Percentiles rank a stretch among this genome's conserved stretches.
Evolutionary conservation across 345 rosid genomes (phyloP).

Genomic region (Kandelia obovata): DNA sequence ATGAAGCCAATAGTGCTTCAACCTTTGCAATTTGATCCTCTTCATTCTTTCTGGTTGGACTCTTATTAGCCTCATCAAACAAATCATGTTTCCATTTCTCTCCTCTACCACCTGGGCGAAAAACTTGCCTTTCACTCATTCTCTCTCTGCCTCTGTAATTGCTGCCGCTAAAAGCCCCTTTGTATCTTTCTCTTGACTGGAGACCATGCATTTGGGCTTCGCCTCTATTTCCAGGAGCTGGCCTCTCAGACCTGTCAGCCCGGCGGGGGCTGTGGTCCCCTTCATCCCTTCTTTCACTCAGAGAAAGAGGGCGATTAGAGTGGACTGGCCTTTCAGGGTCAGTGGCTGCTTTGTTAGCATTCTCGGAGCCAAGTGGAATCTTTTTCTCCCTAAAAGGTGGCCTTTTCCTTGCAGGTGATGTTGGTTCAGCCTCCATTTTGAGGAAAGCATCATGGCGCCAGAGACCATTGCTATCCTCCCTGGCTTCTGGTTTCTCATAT

Average conservation of each 20-base stretch:
- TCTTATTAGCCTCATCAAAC: constrained; percentile 70
- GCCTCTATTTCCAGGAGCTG: constrained; percentile 40
- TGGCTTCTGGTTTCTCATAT: constrained; percentile 44
- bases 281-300: constrained; percentile 49
- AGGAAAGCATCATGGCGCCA: constrained; percentile 72
- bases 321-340: constrained; percentile 36
- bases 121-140: constrained; percentile 46
- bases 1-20: constrained; percentile 78
- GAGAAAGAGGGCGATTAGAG: constrained; percentile 16
- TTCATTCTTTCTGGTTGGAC: constrained; percentile 64
- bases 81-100: constrained; percentile 97
- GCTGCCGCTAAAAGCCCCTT: constrained; percentile 31
- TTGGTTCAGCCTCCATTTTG: constrained; percentile 49
- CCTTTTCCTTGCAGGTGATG: constrained; percentile 52
- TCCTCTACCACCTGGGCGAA: constrained; percentile 34
- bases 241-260: constrained; percentile 45
- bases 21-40: constrained; percentile 91
- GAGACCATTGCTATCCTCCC: constrained; percentile 34
- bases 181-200: constrained; percentile 41
- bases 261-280: constrained; percentile 40
- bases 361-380: constrained; percentile 36
- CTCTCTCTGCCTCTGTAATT: constrained; percentile 52
- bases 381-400: constrained; percentile 92
- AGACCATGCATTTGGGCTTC: constrained; percentile 40
- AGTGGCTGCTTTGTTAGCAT: constrained; percentile 28